Percentiles rank a stretch among this genome's conserved stretches.
phyloP scores from a whole-genome alignment of 1,139 yeast species.

The Fermentozyma sake region DNA sequence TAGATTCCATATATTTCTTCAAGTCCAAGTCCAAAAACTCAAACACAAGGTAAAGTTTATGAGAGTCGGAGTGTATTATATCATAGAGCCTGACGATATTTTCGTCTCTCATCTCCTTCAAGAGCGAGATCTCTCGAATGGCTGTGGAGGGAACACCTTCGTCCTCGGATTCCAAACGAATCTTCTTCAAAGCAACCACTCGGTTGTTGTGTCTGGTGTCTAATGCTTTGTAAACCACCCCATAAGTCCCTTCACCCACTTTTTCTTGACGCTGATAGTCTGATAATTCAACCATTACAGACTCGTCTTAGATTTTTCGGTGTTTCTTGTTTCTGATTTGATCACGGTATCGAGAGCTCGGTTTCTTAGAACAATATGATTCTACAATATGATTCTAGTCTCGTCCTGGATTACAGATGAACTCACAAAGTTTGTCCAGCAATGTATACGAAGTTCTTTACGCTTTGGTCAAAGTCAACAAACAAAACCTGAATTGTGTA shows the following conservation, averaged over 20 bases:
- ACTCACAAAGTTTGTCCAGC: too few species aligned
- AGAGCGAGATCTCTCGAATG: conserved; percentile 87
- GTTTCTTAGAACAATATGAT: too few species aligned
- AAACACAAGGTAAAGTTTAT: conserved; percentile 86
- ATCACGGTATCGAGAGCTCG: too few species aligned
- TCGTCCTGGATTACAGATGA: too few species aligned
- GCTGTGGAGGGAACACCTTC: conserved; percentile 99
- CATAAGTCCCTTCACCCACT: conserved; percentile 97
- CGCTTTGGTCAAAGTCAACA: too few species aligned
- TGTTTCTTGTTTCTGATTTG: too few species aligned
- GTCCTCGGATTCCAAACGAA: conserved; percentile 93
- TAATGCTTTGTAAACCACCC: conserved; percentile 94
- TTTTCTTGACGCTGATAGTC: conserved; percentile 93
- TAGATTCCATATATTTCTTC: conserved; percentile 93
- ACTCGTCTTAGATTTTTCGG: too few species aligned
- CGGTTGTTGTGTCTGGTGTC: conserved; percentile 87
- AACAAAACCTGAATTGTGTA: too few species aligned
- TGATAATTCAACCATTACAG: conserved; percentile 87
- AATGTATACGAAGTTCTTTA: too few species aligned
- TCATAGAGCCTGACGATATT: conserved; percentile 89
- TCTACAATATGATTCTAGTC: too few species aligned
- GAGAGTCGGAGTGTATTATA: conserved; percentile 95
- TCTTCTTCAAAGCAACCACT: conserved; percentile 90
- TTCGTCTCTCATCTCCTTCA: conserved; percentile 89
- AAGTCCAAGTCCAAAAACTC: conserved; percentile 92